Base-by-base conservation (phyloP, 208 protist genomes). In the Trypanosoma platydactyli region DNA sequence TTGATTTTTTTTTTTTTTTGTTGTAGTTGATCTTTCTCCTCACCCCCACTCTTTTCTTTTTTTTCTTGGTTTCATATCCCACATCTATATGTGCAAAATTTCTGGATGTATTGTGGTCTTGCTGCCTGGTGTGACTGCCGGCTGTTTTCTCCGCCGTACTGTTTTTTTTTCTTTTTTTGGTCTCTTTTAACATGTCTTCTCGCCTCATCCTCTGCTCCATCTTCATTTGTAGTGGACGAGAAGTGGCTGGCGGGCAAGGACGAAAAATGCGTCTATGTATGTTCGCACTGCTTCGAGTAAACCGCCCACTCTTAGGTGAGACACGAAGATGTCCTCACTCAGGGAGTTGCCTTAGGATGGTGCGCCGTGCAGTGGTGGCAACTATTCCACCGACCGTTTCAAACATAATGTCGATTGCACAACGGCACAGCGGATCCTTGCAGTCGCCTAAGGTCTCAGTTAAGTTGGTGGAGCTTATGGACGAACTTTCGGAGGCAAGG, bases 401-500 rank as follows among this genome's bases (percentile, higher is more conserved):
- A 9, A 16, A 33, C 41, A 18, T 22, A 16, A 38, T 1, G 7
- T 35, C 22, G 12, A 51, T 42, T 61, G 52, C 64, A 51, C 24
- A 35, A 7, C 45, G 33, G 16, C 25, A 9, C 6, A 35, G 50
- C 55, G 13, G 30, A 51, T 49, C 24, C 29, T 18, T 73, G 15
- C 46, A 62, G 46, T 63, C 50, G 15, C 50, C 25, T 24, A 33
- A 60, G 25, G 33, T 66, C 16, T 53, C 60, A 9, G 57, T 66
- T 5, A 72, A 77, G 38, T 41, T 94, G 20, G 77, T 75, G 27
- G 79, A 83, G 15, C 50, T 90, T 27, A 84, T 84, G 71, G 84
- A 91, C 1, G 57, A 58, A 2, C 91, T 91, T 62, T 75, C 58
- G 1, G 84, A 94, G 63, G 76, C 88, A 3, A 71, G 82, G 1